A percentile compares a stretch with the other conserved stretches of the same genome.
Conservation (phyloP, 1,284 basidiomycete species). For the Heliocybe sulcata region DNA sequence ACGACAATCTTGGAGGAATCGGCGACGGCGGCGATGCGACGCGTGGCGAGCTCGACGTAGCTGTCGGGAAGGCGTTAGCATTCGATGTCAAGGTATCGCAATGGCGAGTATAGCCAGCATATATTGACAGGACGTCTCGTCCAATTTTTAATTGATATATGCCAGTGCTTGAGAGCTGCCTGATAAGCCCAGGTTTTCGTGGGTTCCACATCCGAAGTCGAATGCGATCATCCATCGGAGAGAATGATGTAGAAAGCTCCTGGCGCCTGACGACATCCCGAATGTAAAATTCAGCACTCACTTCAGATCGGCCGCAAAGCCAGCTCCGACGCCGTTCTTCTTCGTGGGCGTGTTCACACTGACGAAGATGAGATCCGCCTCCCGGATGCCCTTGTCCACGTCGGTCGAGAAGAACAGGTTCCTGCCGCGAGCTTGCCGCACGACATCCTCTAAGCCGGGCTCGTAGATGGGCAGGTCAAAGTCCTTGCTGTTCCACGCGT, state of each 20-base stretch:
- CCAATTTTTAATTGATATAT: too few species aligned
- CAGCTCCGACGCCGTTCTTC: constrained; percentile 95
- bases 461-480: constrained; percentile 91
- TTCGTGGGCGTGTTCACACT: constrained; percentile 98
- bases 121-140: too few species aligned
- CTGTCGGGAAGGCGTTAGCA: constrained; percentile 31
- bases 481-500: constrained; percentile 88
- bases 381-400: constrained; percentile 87
- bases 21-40: constrained; percentile 90
- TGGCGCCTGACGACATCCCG: too few species aligned
- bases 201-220: too few species aligned
- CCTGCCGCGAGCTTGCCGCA: constrained; percentile 81
- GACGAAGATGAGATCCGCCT: constrained; percentile 89
- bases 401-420: constrained; percentile 98
- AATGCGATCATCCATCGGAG: too few species aligned
- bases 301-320: constrained; percentile 97
- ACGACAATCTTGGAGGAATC: constrained; percentile 96
- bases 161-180: too few species aligned
- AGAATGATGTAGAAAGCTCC: too few species aligned
- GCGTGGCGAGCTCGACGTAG: constrained; percentile 94
- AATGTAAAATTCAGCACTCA: constrained; percentile 29
- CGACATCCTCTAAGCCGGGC: constrained; percentile 93
- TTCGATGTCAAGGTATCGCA: constrained; percentile 1
- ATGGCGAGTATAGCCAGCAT: too few species aligned
- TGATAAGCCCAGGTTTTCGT: too few species aligned